Evolutionary conservation across 148 eudicot genomes (phyloP).

Genomic region (Camellia granthamiana): DNA sequence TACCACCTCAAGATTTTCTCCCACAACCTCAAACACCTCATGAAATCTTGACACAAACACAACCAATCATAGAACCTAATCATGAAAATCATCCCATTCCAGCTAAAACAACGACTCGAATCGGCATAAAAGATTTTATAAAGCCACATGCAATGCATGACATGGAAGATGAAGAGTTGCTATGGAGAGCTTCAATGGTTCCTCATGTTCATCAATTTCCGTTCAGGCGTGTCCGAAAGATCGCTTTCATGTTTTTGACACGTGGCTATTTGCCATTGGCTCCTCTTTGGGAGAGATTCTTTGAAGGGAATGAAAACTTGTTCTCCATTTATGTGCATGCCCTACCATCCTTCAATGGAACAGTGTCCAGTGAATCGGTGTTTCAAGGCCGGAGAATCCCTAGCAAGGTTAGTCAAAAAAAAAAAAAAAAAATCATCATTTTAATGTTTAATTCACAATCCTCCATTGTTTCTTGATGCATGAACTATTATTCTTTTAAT

Average conservation of each 20-base stretch:
- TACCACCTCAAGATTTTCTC: background rate
- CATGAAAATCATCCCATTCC: background rate
- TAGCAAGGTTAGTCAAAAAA: conserved; percentile 40
- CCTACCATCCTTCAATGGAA: conserved; percentile 38
- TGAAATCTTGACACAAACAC: background rate
- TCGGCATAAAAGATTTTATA: conserved; percentile 10
- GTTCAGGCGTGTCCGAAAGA: conserved; percentile 29
- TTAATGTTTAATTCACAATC: background rate
- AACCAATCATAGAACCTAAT: background rate
- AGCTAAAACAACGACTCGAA: background rate
- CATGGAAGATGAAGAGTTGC: conserved; percentile 51
- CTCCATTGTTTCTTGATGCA: too few species aligned
- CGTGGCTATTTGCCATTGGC: conserved; percentile 52
- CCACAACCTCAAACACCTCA: conserved; percentile 3
- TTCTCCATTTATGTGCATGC: conserved; percentile 62
- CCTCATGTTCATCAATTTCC: conserved; percentile 20
- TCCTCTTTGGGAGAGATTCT: conserved; percentile 61
- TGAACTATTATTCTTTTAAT: too few species aligned
- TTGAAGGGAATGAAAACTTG: conserved; percentile 46
- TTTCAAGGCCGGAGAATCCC: conserved; percentile 56
- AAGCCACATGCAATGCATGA: conserved; percentile 22
- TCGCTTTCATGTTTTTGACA: conserved; percentile 63
- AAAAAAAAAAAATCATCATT: background rate
- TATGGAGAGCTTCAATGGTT: conserved; percentile 42
- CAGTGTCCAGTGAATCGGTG: conserved; percentile 37